phyloP scores from a whole-genome alignment of 768 basidiomycete genomes.

The Rhizopogon roseolus region DNA sequence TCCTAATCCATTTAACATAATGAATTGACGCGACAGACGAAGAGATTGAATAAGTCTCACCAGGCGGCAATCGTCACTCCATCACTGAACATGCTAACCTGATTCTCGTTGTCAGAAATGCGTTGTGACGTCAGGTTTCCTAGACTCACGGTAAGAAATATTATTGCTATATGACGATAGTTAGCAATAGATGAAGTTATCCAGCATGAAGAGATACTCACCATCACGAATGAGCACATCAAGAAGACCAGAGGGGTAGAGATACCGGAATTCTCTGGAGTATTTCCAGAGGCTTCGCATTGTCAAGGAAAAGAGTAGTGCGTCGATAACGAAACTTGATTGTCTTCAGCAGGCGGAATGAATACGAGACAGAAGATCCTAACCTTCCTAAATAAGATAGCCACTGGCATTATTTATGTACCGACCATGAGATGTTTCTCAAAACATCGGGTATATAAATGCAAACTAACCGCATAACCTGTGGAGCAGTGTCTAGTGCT shows the following conservation, averaged over 20 bases:
- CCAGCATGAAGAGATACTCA: slow-evolving; percentile 1
- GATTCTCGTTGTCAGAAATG: not conserved
- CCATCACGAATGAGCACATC: slow-evolving; percentile 19
- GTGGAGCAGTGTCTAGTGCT: not conserved
- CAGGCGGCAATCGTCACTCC: not conserved
- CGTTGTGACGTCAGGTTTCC: not conserved
- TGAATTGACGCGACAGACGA: not conserved
- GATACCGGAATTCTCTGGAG: not conserved
- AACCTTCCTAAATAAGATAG: slow-evolving; percentile 4
- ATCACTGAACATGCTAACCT: slow-evolving; percentile 4
- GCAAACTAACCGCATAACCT: not conserved
- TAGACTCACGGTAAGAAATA: slow-evolving; percentile 1
- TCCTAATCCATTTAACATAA: not conserved
- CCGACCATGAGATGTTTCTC: not conserved
- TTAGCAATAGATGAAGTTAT: not conserved
- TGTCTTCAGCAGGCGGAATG: not conserved
- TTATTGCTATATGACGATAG: not conserved
- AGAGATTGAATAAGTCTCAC: slow-evolving; percentile 1
- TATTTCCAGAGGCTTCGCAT: slow-evolving; percentile 2
- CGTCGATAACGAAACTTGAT: slow-evolving; percentile 14
- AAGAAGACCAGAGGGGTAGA: slow-evolving; percentile 8
- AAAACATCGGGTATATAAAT: not conserved
- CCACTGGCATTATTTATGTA: slow-evolving; percentile 3
- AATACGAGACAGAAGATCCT: not conserved
- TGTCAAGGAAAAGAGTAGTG: slow-evolving; percentile 1